Evolutionary conservation across 495 filamentous ascomycete species (phyloP), one percentile per base, ranked within the genome.

Genomic region (Immersiella caudata): DNA sequence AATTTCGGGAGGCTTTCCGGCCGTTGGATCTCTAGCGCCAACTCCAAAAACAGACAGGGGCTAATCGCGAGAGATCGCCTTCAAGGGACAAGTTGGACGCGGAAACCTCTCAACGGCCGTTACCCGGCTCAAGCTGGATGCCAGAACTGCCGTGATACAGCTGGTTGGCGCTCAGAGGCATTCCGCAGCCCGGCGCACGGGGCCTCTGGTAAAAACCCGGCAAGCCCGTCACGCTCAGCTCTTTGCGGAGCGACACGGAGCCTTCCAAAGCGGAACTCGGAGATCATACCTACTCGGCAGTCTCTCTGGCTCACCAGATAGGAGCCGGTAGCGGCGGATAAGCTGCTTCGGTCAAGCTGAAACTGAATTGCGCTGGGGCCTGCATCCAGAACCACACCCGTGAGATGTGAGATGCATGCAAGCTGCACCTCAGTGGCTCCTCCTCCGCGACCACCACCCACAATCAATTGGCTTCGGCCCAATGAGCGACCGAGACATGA

Each of bases 361-460:
- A 62, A 62, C 60, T 57, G 20, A 27, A 33, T 9, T 24, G 60
- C 60, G 60, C 60, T 62, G 35, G 60, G 60, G 60, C 60, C 60
- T 16, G 29, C 35, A 25, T 26, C 29, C 49, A 35, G 50, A 26
- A 33, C n/a, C 20, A 64, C 7, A 52, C 46, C 24, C 20, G 61
- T 21, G n/a, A 14, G 49, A 55, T 33, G 56, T 22, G 26, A 33
- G 56, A 27, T 65, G 63, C 51, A 65, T 58, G 63, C 63, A 46
- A 25, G 33, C 27, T 65, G 63, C 62, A 64, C 50, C 22, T 54
- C 50, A 64, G 59, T 33, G 25, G 62, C 63, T 46, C 54, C 7
- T 52, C 29, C 33, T 50, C 11, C 29, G 24, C 8, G 20, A 27
- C 26, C 12, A 20, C 9, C 26, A 26, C 27, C 20, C 20, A 11